Conservation (phyloP, 2,329 filamentous ascomycete species). For the Arachnomyces sp. region DNA sequence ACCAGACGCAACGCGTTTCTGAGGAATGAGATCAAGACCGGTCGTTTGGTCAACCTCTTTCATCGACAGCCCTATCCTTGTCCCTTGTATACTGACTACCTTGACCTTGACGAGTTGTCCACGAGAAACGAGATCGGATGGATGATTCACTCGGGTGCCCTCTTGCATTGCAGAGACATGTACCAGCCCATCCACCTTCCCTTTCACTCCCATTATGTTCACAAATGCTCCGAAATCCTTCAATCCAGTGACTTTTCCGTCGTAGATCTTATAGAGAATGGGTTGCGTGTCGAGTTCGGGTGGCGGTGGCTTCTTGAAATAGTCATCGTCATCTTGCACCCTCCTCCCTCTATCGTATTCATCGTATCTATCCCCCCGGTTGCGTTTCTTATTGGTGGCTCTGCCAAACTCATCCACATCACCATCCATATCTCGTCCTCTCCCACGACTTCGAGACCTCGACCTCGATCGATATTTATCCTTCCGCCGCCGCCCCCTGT, state of each 20-base stretch:
- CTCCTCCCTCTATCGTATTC: conserved; percentile 37
- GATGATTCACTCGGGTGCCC: conserved; percentile 80
- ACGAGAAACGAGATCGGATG: conserved; percentile 72
- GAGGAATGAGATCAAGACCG: conserved; percentile 72
- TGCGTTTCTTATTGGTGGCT: conserved; percentile 32
- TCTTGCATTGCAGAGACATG: conserved; percentile 85
- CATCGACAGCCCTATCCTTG: conserved; percentile 82
- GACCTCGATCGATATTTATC: conserved; percentile 45
- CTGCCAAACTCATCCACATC: conserved; percentile 55
- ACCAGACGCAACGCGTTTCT: conserved; percentile 71
- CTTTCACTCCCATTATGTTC: conserved; percentile 75
- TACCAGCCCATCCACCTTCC: conserved; percentile 85
- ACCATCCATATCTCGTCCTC: conserved; percentile 39
- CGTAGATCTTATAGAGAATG: conserved; percentile 76
- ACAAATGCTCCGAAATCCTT: conserved; percentile 97
- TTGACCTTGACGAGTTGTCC: conserved; percentile 89
- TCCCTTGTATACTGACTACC: conserved; percentile 75
- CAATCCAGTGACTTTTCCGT: conserved; percentile 79
- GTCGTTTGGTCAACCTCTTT: conserved; percentile 91
- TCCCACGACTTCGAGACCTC: conserved; percentile 37
- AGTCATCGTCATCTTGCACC: conserved; percentile 42
- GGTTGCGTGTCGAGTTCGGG: conserved; percentile 75
- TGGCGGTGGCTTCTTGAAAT: conserved; percentile 57
- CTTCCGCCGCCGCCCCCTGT: conserved; percentile 21
- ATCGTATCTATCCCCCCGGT: conserved; percentile 31